Conservation (phyloP, 2,329 filamentous ascomycete species). For the Cryphonectria nitschkei region DNA sequence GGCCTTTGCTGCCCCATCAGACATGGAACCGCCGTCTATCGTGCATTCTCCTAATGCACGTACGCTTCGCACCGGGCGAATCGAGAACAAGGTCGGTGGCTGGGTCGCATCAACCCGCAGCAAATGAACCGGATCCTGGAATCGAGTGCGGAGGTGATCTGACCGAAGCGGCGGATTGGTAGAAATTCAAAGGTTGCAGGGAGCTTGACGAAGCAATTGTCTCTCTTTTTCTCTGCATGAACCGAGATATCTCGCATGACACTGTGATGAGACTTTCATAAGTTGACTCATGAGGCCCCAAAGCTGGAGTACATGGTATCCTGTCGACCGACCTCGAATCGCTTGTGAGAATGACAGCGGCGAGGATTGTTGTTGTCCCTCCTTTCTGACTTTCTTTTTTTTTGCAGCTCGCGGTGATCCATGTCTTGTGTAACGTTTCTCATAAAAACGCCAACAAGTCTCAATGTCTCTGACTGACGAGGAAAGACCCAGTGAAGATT, state of each 20-base stretch:
- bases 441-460: slow-evolving; percentile 9
- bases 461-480: background rate
- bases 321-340: background rate
- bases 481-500: background rate
- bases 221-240: background rate
- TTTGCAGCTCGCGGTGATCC: slow-evolving; percentile 14
- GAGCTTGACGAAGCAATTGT: background rate
- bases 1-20: background rate
- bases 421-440: slow-evolving; percentile 26
- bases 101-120: slow-evolving; percentile 24
- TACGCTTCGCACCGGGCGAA: slow-evolving; percentile 22
- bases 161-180: background rate
- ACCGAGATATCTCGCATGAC: background rate
- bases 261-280: background rate
- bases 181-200: background rate
- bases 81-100: slow-evolving; percentile 17
- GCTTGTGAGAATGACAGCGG: background rate
- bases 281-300: background rate
- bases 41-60: slow-evolving; percentile 26
- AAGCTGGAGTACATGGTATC: background rate
- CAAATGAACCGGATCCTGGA: background rate
- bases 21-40: slow-evolving; percentile 13
- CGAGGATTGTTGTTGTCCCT: background rate
- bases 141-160: background rate
- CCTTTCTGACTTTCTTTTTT: too few relatives aligned